Evolutionary conservation across 805 yeast genomes (phyloP).

Genomic region (Suhomyces tanzawaensis): DNA sequence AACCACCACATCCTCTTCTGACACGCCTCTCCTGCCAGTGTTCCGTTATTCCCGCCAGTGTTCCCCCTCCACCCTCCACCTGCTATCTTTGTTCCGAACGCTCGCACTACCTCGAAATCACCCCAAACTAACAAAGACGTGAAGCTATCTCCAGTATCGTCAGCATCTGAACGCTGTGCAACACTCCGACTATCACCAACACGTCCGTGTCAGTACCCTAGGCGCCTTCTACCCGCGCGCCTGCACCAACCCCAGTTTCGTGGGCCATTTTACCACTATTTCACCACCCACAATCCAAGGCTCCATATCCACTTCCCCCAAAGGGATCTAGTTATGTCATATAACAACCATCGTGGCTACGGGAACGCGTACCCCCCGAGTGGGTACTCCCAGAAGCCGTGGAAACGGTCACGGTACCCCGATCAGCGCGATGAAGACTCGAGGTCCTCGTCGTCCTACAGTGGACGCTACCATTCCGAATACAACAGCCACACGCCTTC

Average conservation of each 20-base stretch:
- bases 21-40: neutral
- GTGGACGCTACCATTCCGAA: too few species aligned
- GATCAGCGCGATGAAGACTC: neutral
- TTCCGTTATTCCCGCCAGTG: too few species aligned
- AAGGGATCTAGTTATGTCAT: neutral
- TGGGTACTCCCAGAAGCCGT: conserved; percentile 1
- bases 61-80: too few species aligned
- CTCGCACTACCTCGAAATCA: conserved; percentile 5
- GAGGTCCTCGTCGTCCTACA: too few species aligned
- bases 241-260: neutral
- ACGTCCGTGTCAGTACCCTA: too few species aligned
- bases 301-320: neutral
- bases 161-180: too few species aligned
- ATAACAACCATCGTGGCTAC: neutral
- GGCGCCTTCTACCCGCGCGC: too few species aligned
- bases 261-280: neutral
- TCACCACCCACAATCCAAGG: neutral
- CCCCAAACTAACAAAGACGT: neutral
- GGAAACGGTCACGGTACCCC: neutral
- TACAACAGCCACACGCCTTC: too few species aligned
- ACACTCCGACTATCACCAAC: too few species aligned
- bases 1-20: neutral
- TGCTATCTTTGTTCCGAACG: neutral
- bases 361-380: neutral
- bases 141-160: too few species aligned